phyloP scores from a whole-genome alignment of 129 eudicot genomes.

The Calendula officinalis region DNA sequence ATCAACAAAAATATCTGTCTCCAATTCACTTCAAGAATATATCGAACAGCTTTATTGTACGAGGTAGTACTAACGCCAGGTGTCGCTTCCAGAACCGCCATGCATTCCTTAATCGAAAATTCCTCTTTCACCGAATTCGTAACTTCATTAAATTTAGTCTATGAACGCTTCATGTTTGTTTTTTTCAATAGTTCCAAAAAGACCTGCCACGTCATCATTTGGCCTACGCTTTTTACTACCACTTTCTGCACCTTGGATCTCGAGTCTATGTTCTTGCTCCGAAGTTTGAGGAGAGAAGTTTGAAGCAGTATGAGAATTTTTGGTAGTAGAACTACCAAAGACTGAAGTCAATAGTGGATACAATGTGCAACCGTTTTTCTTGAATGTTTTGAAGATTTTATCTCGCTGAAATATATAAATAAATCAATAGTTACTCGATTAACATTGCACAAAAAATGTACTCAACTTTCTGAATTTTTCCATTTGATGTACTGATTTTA shows the following conservation, averaged over 20 bases:
- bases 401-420: not conserved
- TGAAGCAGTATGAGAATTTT: not conserved
- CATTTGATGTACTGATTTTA: no score
- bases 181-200: not conserved
- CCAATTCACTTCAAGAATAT: not conserved
- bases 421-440: not conserved
- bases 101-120: conserved; percentile 1
- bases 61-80: not conserved
- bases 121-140: not conserved
- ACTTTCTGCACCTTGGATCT: not conserved
- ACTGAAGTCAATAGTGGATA: not conserved
- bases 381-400: conserved; percentile 5
- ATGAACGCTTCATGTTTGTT: not conserved
- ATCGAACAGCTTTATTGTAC: not conserved
- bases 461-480: no score
- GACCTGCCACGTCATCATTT: not conserved
- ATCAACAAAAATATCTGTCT: conserved; percentile 1
- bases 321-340: not conserved
- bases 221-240: not conserved
- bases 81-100: conserved; percentile 9
- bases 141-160: not conserved
- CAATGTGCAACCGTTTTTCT: conserved; percentile 8
- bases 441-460: no score
- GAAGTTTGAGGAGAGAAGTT: not conserved
- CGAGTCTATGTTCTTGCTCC: not conserved